These are phyloP conservation scores for Phlyctochytrium planicorne DNA, from an alignment of 192 early-diverging fungal genomes.

Conservation along the genomic window DNA sequence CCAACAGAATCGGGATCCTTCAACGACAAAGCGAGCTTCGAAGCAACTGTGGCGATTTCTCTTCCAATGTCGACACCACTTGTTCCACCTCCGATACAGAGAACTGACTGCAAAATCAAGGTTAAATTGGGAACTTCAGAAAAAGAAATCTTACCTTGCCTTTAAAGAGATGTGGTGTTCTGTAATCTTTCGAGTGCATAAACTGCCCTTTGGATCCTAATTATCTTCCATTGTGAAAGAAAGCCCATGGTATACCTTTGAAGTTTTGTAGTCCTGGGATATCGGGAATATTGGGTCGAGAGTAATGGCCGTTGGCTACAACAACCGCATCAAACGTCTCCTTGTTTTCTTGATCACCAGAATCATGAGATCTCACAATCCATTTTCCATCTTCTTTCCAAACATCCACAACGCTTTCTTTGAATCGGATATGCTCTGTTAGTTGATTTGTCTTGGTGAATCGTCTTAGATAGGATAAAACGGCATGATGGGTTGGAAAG, in stretches of 20 bases:
- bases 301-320: not conserved
- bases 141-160: not conserved
- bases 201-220: too few species aligned
- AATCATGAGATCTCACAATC: not conserved
- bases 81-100: not conserved
- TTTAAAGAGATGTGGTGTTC: not conserved
- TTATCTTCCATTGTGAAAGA: too few species aligned
- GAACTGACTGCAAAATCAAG: too few species aligned
- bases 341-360: not conserved
- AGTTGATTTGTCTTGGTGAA: not conserved
- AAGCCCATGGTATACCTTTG: too few species aligned
- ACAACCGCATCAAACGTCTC: not conserved
- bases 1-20: not conserved
- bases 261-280: not conserved
- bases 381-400: not conserved
- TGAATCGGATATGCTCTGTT: not conserved
- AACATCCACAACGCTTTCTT: not conserved
- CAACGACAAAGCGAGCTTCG: not conserved
- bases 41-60: not conserved
- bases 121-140: too few species aligned
- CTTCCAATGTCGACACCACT: slow-evolving; percentile 1
- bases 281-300: not conserved
- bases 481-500: not conserved
- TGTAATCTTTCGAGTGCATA: slow-evolving; percentile 3
- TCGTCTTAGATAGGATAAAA: not conserved